Evolutionary conservation across 352 stramenopile genomes (phyloP).

Genomic region (Phytophthora megakarya): DNA sequence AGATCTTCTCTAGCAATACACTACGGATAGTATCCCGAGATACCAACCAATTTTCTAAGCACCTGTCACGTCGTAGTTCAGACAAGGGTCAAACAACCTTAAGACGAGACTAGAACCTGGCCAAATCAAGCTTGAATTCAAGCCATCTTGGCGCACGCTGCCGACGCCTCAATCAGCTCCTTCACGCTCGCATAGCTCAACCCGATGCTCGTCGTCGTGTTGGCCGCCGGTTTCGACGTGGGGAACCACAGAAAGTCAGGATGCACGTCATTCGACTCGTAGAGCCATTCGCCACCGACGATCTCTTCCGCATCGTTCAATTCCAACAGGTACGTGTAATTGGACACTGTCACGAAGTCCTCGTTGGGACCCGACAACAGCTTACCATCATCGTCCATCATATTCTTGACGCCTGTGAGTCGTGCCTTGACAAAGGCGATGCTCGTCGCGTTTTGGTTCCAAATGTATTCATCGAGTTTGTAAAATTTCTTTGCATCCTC

Average conservation of each 20-base stretch:
- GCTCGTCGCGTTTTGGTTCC: conserved; percentile 30
- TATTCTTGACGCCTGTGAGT: conserved; percentile 43
- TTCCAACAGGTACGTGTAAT: conserved; percentile 34
- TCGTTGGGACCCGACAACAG: conserved; percentile 20
- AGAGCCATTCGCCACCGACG: conserved; percentile 34
- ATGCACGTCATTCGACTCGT: conserved; percentile 24
- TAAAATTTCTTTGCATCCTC: conserved; percentile 32
- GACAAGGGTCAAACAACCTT: no score
- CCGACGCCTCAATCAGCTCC: conserved; percentile 8
- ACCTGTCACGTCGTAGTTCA: no score
- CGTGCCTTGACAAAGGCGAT: conserved; percentile 38
- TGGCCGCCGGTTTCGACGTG: conserved; percentile 6
- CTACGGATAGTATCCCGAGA: no score
- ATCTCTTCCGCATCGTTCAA: conserved; percentile 26
- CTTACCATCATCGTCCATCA: conserved; percentile 29
- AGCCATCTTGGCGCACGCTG: conserved; percentile 3
- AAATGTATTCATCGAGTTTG: conserved; percentile 35
- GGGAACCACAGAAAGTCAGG: conserved; percentile 37
- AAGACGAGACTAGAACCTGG: no score
- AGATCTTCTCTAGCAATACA: no score
- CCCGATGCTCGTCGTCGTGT: not conserved
- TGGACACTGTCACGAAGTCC: conserved; percentile 11
- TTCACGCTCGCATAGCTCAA: conserved; percentile 24
- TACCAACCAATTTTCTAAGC: no score
- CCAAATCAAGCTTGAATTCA: no score